These are phyloP conservation scores for Yamadazyma takamatsuzukensis DNA, from an alignment of 805 yeast species.

Conservation along the genomic window DNA sequence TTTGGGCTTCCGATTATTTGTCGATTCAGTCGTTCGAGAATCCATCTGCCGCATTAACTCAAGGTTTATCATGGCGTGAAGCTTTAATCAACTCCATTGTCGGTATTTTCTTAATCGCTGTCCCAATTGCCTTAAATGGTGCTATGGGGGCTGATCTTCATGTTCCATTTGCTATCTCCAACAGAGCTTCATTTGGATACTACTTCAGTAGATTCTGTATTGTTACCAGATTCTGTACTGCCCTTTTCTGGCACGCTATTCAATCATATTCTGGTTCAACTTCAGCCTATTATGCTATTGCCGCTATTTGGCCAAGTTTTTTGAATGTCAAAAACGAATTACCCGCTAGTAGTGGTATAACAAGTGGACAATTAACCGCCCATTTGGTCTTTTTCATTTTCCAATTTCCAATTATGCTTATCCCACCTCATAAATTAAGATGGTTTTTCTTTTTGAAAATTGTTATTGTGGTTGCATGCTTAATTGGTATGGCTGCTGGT, in stretches of 20 bases:
- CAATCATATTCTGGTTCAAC: conserved; percentile 23
- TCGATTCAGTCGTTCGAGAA: conserved; percentile 10
- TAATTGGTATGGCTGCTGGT: conserved; percentile 10
- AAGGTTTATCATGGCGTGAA: conserved; percentile 13
- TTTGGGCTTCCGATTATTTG: conserved; percentile 13
- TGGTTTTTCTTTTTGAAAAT: conserved; percentile 30
- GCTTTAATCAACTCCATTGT: conserved; percentile 20
- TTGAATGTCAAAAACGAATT: conserved; percentile 17
- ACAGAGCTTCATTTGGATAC: conserved; percentile 29
- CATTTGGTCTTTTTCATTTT: conserved; percentile 28
- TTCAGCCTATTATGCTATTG: conserved; percentile 22
- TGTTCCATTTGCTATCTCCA: conserved; percentile 31
- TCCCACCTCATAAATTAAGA: conserved; percentile 30
- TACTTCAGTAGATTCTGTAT: conserved; percentile 27
- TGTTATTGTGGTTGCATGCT: conserved; percentile 15
- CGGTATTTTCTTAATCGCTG: conserved; percentile 21
- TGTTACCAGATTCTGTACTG: conserved; percentile 28
- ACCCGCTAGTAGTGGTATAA: conserved; percentile 20
- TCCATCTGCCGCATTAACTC: conserved; percentile 7
- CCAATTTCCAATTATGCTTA: conserved; percentile 28
- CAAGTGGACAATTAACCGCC: conserved; percentile 24
- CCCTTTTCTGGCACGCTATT: conserved; percentile 22
- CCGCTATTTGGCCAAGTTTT: conserved; percentile 24
- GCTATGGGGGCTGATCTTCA: conserved; percentile 30
- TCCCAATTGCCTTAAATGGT: conserved; percentile 19